phyloP scores from a whole-genome alignment of 768 basidiomycete genomes.

The Clitopilus passeckerianus region DNA sequence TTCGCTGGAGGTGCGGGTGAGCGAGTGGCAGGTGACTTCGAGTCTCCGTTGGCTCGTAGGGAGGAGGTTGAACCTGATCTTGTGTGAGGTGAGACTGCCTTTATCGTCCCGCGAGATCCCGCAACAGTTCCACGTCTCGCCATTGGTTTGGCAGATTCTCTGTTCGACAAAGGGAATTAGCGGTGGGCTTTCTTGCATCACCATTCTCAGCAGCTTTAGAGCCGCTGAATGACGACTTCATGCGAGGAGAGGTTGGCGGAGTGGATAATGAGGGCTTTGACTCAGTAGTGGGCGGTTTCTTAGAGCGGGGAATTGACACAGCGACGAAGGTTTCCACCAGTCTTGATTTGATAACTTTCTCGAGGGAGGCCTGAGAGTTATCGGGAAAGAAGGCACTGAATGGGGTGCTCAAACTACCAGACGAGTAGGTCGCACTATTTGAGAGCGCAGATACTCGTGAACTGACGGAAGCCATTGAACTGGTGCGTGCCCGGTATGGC shows the following conservation, averaged over 20 bases:
- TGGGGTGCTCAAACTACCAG: conserved; percentile 16
- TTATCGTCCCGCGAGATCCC: conserved; percentile 9
- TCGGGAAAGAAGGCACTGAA: conserved; percentile 39
- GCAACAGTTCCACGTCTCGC: conserved; percentile 16
- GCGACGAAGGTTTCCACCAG: conserved; percentile 76
- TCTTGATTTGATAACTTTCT: conserved; percentile 67
- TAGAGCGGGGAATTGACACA: conserved; percentile 33
- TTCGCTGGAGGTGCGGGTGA: conserved; percentile 8
- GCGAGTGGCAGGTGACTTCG: conserved; percentile 6
- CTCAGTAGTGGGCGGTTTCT: conserved; percentile 1
- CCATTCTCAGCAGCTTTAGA: conserved; percentile 5
- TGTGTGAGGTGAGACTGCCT: conserved; percentile 10
- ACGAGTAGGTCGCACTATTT: conserved; percentile 9
- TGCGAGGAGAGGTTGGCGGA: background rate
- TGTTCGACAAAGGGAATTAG: conserved; percentile 14
- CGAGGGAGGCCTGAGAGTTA: conserved; percentile 63
- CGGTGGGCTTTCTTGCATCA: background rate
- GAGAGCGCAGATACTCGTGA: conserved; percentile 18
- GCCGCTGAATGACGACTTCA: background rate
- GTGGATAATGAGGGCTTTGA: conserved; percentile 1
- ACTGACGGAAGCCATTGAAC: conserved; percentile 44
- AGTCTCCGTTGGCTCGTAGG: conserved; percentile 16
- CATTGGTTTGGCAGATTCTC: conserved; percentile 12
- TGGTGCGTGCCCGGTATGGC: conserved; percentile 42
- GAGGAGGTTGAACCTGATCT: conserved; percentile 22